Base-by-base conservation (phyloP, 305 asterid species). In the Fraxinus floribunda region DNA sequence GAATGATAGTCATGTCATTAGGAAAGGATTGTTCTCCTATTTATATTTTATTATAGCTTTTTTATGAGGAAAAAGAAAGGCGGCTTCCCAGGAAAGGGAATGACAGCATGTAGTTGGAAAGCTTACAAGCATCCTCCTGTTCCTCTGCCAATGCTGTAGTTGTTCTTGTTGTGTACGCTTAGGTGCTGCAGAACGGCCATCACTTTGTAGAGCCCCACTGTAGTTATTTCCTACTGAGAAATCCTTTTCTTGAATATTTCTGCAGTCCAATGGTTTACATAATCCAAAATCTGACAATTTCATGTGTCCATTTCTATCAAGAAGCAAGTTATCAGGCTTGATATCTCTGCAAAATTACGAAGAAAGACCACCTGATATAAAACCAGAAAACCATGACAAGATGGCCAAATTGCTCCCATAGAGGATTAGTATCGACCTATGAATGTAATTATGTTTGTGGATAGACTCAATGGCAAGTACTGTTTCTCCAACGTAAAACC, bases 131-230 rank as follows among this genome's bases (percentile, higher is more conserved):
- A 92, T 92, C 90, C 98, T 92, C 88, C 98, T 90, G 82, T 95
- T 95, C 82, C 91, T 91, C 89, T 95, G 98, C 98, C 98, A 95
- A 89, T 93, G 95, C 88, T 87, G 91, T 81, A 93, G 89, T 86
- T 95, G 98, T 89, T 95, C 98, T 85, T 95, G 98, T 83, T 95
- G 98, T 70, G 97, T 95, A 84, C 97, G 97, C 85, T 83, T 95
- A 9, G 94, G 97, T 77, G 90, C 85, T 82, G 87, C 91, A 75
- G 98, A 96, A 32, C 92, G 95, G 73, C 97, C 98, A 84, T 95
- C 97, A 41, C 94, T 91, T 88, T 88, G 93, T 82, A 91, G 94
- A 79, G 92, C 91, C 71, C 97, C 98, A 85, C 97, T 95, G 57
- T 85, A 84, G 83, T 81, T 90, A 76, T 88, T 89, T 79, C 90